These are phyloP conservation scores for Microbotryomycetes sp. DNA, from an alignment of 1,284 basidiomycete species.

Conservation along the genomic window DNA sequence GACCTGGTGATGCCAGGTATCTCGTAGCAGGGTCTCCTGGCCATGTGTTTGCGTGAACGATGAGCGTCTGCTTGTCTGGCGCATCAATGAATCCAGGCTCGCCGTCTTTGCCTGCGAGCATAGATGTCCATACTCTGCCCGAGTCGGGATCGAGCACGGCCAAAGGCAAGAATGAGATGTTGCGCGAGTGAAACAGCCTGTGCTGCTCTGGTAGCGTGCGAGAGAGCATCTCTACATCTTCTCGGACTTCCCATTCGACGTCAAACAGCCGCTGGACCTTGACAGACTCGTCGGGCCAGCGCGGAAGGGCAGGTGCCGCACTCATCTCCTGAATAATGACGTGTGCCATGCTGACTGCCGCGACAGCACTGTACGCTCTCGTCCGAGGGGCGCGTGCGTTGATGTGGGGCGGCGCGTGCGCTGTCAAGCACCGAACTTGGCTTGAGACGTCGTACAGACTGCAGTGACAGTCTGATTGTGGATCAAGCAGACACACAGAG, in stretches of 20 bases:
- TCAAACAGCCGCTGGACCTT: neutral
- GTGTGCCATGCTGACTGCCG: too few relatives aligned
- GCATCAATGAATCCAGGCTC: constrained; percentile 47
- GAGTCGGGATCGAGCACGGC: constrained; percentile 44
- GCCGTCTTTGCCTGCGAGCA: constrained; percentile 45
- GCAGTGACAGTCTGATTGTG: too few relatives aligned
- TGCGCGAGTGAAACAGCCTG: constrained; percentile 45
- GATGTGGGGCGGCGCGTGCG: too few relatives aligned
- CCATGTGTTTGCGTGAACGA: constrained; percentile 48
- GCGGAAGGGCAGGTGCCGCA: neutral
- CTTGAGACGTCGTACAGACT: too few relatives aligned
- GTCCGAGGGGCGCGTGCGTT: too few relatives aligned
- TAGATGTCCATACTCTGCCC: constrained; percentile 49
- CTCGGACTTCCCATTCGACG: neutral
- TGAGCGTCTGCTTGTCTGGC: constrained; percentile 44
- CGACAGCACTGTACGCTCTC: too few relatives aligned
- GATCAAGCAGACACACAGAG: too few relatives aligned
- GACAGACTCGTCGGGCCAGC: neutral
- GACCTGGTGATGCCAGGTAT: constrained; percentile 37
- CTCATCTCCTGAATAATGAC: neutral
- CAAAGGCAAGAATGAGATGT: constrained; percentile 48
- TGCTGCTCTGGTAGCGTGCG: constrained; percentile 46
- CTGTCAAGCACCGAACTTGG: too few relatives aligned
- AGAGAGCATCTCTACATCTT: neutral
- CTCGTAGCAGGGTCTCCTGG: constrained; percentile 51